Percentiles rank a stretch among this genome's conserved stretches.
Evolutionary conservation across 192 early-diverging fungal species (phyloP).

Genomic region (Gaertneriomyces semiglobifer): DNA sequence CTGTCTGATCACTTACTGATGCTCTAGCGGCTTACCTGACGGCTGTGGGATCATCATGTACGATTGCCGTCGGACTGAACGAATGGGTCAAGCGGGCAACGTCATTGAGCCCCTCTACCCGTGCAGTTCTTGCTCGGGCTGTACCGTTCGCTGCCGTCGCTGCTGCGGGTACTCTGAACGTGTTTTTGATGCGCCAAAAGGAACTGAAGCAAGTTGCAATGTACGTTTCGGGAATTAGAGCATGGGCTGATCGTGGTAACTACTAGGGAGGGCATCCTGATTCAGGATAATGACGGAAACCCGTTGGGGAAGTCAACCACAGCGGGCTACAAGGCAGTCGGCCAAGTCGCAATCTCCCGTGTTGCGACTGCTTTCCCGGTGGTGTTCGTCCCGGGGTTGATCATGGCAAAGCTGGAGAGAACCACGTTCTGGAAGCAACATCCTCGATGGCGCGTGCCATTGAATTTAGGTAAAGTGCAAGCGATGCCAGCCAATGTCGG

Average conservation of each 20-base stretch:
- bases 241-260: not conserved
- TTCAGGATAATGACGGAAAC: conserved; percentile 62
- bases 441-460: conserved; percentile 53
- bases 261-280: conserved; percentile 68
- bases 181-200: conserved; percentile 80
- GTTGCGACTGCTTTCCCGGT: conserved; percentile 69
- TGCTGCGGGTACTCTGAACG: conserved; percentile 76
- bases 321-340: conserved; percentile 65
- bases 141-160: conserved; percentile 79
- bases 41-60: conserved; percentile 73
- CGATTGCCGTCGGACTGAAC: conserved; percentile 69
- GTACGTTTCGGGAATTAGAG: not conserved
- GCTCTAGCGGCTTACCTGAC: conserved; percentile 64
- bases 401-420: conserved; percentile 64
- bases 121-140: conserved; percentile 31
- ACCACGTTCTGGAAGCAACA: conserved; percentile 52
- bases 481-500: not conserved
- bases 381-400: conserved; percentile 67
- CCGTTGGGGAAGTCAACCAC: conserved; percentile 63
- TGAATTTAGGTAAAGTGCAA: conserved; percentile 57
- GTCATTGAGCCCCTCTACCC: conserved; percentile 28
- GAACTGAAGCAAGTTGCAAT: conserved; percentile 53
- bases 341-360: conserved; percentile 76
- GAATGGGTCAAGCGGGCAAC: conserved; percentile 55
- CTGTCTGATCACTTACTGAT: conserved; percentile 10